Evolutionary conservation across 495 filamentous ascomycete species (phyloP).

Genomic region (Podospora pseudocomata): DNA sequence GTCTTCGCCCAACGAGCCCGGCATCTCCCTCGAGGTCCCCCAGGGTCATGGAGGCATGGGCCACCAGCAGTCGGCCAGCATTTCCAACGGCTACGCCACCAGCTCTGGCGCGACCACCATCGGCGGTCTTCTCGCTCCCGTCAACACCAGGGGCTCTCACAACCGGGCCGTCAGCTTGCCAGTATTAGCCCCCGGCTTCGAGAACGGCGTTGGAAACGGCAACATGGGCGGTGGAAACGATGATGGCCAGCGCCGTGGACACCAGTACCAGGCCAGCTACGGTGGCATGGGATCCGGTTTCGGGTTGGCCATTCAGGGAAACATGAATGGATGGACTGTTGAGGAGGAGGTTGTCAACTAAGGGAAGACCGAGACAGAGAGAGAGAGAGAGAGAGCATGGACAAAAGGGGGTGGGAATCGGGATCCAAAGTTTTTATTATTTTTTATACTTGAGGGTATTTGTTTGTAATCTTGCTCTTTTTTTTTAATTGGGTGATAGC

Average conservation of each 20-base stretch:
- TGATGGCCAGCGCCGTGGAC: slow-evolving; percentile 47
- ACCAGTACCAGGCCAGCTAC: slow-evolving; percentile 55
- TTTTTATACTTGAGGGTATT: slow-evolving; percentile 7
- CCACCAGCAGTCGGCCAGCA: slow-evolving; percentile 61
- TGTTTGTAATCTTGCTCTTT: slow-evolving; percentile 14
- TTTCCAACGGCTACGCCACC: slow-evolving; percentile 53
- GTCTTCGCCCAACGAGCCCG: slow-evolving; percentile 49
- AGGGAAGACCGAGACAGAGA: not conserved
- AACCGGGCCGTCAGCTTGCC: slow-evolving; percentile 82
- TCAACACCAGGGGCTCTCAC: slow-evolving; percentile 62
- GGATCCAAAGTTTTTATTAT: not conserved
- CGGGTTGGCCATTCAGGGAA: slow-evolving; percentile 50
- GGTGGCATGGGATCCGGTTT: slow-evolving; percentile 50
- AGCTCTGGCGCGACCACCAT: slow-evolving; percentile 62
- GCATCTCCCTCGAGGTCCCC: slow-evolving; percentile 51
- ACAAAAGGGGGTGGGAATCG: slow-evolving; percentile 7
- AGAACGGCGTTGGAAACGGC: slow-evolving; percentile 49
- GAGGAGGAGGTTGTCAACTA: slow-evolving; percentile 55
- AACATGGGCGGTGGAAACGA: slow-evolving; percentile 43
- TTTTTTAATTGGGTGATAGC: slow-evolving; percentile 10
- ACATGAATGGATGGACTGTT: slow-evolving; percentile 50
- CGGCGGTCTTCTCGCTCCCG: slow-evolving; percentile 69
- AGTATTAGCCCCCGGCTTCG: slow-evolving; percentile 52
- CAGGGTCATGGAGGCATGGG: slow-evolving; percentile 48
- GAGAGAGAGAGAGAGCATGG: not conserved